A percentile compares a stretch with the other conserved stretches of the same genome.
Evolutionary conservation across 768 basidiomycete genomes (phyloP).

Genomic region (Galerina marginata): DNA sequence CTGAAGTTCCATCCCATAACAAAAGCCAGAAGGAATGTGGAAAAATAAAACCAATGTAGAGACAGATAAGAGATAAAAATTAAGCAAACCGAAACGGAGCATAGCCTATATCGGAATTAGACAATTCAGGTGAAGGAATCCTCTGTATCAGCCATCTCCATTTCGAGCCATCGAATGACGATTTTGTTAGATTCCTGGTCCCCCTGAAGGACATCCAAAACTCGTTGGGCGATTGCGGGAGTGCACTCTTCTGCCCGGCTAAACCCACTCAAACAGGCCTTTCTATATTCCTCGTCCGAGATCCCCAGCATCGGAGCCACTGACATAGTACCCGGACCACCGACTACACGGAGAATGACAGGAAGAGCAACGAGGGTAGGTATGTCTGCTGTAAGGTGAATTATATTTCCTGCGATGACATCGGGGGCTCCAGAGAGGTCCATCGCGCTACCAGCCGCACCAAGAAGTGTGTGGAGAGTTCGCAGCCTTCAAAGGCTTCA

Average conservation of each 20-base stretch:
- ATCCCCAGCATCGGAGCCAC: slow-evolving; percentile 64
- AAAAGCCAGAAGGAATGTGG: not conserved
- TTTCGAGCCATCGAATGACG: slow-evolving; percentile 56
- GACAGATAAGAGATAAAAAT: not conserved
- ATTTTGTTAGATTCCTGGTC: slow-evolving; percentile 36
- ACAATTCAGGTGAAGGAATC: slow-evolving; percentile 18
- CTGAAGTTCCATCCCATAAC: too few relatives aligned
- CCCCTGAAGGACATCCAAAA: slow-evolving; percentile 54
- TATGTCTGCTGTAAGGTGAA: slow-evolving; percentile 61
- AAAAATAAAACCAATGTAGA: not conserved
- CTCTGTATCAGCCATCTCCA: slow-evolving; percentile 42
- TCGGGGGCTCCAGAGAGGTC: slow-evolving; percentile 23
- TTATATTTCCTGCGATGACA: slow-evolving; percentile 49
- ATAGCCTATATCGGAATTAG: not conserved
- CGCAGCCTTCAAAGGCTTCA: slow-evolving; percentile 74
- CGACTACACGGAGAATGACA: slow-evolving; percentile 60
- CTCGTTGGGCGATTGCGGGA: slow-evolving; percentile 57
- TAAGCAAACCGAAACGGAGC: slow-evolving; percentile 2
- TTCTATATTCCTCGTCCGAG: slow-evolving; percentile 67
- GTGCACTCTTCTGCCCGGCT: slow-evolving; percentile 80
- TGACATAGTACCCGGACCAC: slow-evolving; percentile 38
- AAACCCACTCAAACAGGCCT: slow-evolving; percentile 74
- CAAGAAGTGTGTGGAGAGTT: slow-evolving; percentile 62
- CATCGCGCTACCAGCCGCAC: slow-evolving; percentile 41
- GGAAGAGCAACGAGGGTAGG: slow-evolving; percentile 80